Conservation (phyloP, 495 filamentous ascomycete genomes). For the Talaromyces borbonicus region DNA sequence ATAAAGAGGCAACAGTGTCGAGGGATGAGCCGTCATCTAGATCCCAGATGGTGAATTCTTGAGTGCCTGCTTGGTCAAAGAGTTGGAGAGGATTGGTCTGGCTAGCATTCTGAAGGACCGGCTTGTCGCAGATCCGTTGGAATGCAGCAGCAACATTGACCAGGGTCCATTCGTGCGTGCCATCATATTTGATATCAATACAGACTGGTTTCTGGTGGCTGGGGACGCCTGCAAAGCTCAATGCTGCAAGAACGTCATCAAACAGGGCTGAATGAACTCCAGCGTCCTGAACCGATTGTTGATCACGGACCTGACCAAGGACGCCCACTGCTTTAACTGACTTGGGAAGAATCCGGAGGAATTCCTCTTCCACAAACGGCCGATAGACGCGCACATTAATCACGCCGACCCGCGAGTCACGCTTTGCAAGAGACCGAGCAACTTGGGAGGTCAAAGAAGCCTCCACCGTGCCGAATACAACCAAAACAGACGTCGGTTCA, state of each 20-base stretch:
- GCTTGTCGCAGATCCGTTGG: constrained; percentile 47
- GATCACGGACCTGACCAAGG: constrained; percentile 51
- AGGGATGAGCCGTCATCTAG: constrained; percentile 61
- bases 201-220: constrained; percentile 48
- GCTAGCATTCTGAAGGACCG: constrained; percentile 36
- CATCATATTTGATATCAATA: constrained; percentile 80
- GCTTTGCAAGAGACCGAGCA: constrained; percentile 56
- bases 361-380: constrained; percentile 89
- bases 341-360: constrained; percentile 68
- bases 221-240: constrained; percentile 65
- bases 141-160: constrained; percentile 61
- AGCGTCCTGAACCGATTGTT: constrained; percentile 50
- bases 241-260: constrained; percentile 75
- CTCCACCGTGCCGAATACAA: constrained; percentile 88
- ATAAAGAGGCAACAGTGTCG: constrained; percentile 54
- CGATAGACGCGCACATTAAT: constrained; percentile 88
- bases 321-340: constrained; percentile 63
- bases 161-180: constrained; percentile 73
- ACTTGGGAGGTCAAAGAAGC: constrained; percentile 77
- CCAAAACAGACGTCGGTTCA: constrained; percentile 65
- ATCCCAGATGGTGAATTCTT: constrained; percentile 94
- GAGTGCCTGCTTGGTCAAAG: constrained; percentile 38
- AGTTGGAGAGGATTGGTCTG: constrained; percentile 32
- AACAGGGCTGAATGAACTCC: constrained; percentile 74
- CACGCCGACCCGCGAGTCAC: constrained; percentile 69